Base-by-base conservation (phyloP, 768 basidiomycete species). In the Megacollybia marginata region DNA sequence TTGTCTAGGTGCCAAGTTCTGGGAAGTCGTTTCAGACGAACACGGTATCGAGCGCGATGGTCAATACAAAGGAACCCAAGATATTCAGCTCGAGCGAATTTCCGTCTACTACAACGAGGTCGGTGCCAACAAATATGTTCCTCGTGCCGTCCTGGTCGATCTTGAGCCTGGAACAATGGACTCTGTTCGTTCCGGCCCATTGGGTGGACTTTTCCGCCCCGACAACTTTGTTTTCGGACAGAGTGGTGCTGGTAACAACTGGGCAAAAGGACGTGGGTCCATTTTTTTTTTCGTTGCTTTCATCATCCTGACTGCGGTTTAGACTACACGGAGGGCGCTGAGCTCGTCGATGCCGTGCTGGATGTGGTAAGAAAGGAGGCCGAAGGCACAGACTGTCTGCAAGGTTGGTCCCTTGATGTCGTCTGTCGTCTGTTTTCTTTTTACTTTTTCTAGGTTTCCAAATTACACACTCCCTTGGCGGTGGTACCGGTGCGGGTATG, bases 401-500 rank as follows among this genome's bases (percentile, higher is more conserved):
- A 98, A 71, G 96, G 89, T 87, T 33, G 34, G 76, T n/a, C 9
- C 15, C 19, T 19, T 48, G 38, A 31, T 42, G n/a, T 40, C 28
- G 46, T 47, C 33, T 54, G 48, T 23, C 42, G 48, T 23, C 42
- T 33, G 13, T 23, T 40, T 33, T 28, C 28, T 40, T 40, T 49
- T 44, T 45, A 42, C 55, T 9, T 20, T 42, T 12, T 53, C 52
- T 53, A 90, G 88, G 95, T 55, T 98, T 99, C 88, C 94, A 98
- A 70, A 92, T 98, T 69, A 95, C 94, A 53, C 95, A 97, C 76
- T 98, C 92, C 23, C 82, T 95, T 55, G 94, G 96, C 74, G 96
- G 96, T 73, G 96, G 95, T 70, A 99, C 96, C 59, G 96, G 96
- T 74, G 92, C 96, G 58, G 96, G 96, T 73, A 98, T 99, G 95